Evolutionary conservation across 1,139 yeast species (phyloP).

Genomic region (Suzukiozyma palmioleophila): DNA sequence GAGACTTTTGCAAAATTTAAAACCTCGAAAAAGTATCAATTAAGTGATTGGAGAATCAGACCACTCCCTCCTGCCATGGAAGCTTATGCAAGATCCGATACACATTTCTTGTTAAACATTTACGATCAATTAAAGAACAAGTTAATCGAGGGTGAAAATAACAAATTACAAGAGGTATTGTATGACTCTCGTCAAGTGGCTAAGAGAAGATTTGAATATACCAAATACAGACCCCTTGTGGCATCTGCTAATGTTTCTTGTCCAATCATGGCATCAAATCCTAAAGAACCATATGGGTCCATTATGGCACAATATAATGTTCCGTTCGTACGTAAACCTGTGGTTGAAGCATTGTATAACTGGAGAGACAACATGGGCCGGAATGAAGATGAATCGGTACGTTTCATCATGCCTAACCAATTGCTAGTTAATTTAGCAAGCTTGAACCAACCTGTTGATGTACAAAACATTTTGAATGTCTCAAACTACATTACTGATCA

Average conservation of each 20-base stretch:
- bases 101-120: slow-evolving; percentile 82
- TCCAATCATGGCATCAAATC: slow-evolving; percentile 44
- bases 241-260: slow-evolving; percentile 35
- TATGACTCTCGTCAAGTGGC: slow-evolving; percentile 80
- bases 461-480: slow-evolving; percentile 51
- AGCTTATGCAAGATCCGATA: slow-evolving; percentile 91
- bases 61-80: slow-evolving; percentile 77
- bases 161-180: slow-evolving; percentile 47
- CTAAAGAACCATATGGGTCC: slow-evolving; percentile 53
- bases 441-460: slow-evolving; percentile 50
- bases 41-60: slow-evolving; percentile 95
- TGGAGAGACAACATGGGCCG: slow-evolving; percentile 87
- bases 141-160: slow-evolving; percentile 39
- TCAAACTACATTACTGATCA: slow-evolving; percentile 49
- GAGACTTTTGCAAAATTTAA: slow-evolving; percentile 79
- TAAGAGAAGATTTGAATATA: slow-evolving; percentile 72
- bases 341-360: slow-evolving; percentile 58
- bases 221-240: slow-evolving; percentile 51
- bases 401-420: slow-evolving; percentile 83
- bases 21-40: slow-evolving; percentile 90
- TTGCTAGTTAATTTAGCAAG: slow-evolving; percentile 60
- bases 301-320: slow-evolving; percentile 66
- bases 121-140: slow-evolving; percentile 71
- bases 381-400: slow-evolving; percentile 73
- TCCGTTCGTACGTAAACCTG: slow-evolving; percentile 48